Evolutionary conservation across 2,329 filamentous ascomycete species (phyloP).

Genomic region (Hymenotorrendiella dingleyae): DNA sequence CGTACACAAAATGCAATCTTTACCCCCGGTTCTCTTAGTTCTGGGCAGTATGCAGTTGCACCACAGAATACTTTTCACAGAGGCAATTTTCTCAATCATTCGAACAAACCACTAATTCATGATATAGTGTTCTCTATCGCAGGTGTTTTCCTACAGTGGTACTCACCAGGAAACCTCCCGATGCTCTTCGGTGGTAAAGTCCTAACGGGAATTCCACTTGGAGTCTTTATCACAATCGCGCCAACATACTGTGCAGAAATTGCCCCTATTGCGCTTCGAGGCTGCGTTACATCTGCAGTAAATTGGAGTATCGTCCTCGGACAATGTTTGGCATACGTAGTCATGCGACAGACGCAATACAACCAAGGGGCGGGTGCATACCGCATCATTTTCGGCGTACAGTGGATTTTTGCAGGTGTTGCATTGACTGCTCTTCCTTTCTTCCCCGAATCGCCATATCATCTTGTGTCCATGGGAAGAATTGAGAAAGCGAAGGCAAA

Average conservation of each 20-base stretch:
- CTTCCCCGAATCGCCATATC: slow-evolving; percentile 44
- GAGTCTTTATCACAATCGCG: slow-evolving; percentile 40
- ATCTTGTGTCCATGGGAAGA: slow-evolving; percentile 32
- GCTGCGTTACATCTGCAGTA: slow-evolving; percentile 17
- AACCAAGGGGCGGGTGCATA: slow-evolving; percentile 30
- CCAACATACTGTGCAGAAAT: slow-evolving; percentile 22
- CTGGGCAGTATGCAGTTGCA: not conserved
- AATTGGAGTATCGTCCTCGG: slow-evolving; percentile 22
- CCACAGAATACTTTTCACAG: not conserved
- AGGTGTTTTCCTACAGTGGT: slow-evolving; percentile 19
- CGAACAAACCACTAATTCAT: not conserved
- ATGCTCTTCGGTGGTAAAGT: slow-evolving; percentile 40
- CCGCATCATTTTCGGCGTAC: slow-evolving; percentile 40
- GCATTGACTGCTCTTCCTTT: slow-evolving; percentile 37
- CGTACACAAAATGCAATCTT: not conserved
- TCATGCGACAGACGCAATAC: slow-evolving; percentile 34
- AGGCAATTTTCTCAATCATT: not conserved
- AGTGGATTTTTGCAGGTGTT: slow-evolving; percentile 44
- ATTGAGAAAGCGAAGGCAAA: slow-evolving; percentile 14
- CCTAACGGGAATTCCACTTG: slow-evolving; percentile 43
- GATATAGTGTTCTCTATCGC: slow-evolving; percentile 13
- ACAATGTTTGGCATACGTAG: slow-evolving; percentile 20
- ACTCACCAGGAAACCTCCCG: slow-evolving; percentile 7
- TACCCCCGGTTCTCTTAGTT: not conserved
- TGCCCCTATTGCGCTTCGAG: slow-evolving; percentile 18